Evolutionary conservation across 805 yeast species (phyloP), one percentile per base, ranked within the genome.

Genomic region (Candida chilensis): DNA sequence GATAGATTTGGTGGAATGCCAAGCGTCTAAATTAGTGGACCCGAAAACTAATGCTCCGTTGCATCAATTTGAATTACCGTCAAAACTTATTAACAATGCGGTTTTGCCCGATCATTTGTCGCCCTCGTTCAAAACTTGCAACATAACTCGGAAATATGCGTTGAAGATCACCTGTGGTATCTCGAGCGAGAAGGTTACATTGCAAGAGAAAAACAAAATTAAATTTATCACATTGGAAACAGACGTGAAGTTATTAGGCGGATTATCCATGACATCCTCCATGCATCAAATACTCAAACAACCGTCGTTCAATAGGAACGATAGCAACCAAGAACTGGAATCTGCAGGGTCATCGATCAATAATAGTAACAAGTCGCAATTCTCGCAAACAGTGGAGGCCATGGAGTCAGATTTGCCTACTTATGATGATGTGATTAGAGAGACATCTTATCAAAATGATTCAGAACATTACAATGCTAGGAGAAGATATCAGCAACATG

Each of bases 41-140:
- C 20, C 31, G 4, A 28, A 24, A 9, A 27, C 37, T 7, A 48
- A 47, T 1, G 25, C 33, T 7, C 21, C 44, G 12, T 28, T 41
- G 22, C 60, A 54, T 40, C 73, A 68, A 36, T 36, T 66, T n/a
- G 71, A 63, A 34, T 56, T 69, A 13, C 73, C 75, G 1, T 37
- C 36, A 15, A 42, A 52, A 27, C 45, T 59, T 32, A 66, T 54
- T 35, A 39, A 52, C 16, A 59, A 57, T 36, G 61, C 71, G 26
- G 45, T 52, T 3, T 37, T 72, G 12, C 78, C 81, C 0, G 64
- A 60, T 27, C 40, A 57, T 25, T 50, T 70, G 4, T 53, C 75
- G 2, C 82, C 84, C 2, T 49, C 69, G 13, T 78, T 79, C 45
- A 48, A 45, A 16, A 64, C 76, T 4, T 75, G 83, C 41, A 76